phyloP scores from a whole-genome alignment of 2,329 filamentous ascomycete genomes.

The Nigrospora sphaerica region DNA sequence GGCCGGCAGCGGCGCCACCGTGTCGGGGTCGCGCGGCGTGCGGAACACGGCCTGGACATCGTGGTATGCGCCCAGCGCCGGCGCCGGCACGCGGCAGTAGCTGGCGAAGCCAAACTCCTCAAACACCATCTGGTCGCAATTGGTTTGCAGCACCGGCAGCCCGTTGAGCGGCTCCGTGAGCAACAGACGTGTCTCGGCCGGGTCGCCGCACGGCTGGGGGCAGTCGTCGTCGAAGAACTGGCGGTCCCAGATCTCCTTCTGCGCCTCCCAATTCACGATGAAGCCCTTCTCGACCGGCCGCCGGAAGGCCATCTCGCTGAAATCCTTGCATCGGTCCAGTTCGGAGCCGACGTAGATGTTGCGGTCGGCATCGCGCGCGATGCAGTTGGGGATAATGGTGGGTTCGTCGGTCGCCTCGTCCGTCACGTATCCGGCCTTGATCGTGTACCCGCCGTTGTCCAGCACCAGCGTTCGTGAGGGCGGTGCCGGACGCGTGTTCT shows the following conservation, averaged over 20 bases:
- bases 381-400: slow-evolving; percentile 75
- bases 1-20: slow-evolving; percentile 45
- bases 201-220: slow-evolving; percentile 66
- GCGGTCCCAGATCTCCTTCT: slow-evolving; percentile 93
- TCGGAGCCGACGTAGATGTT: slow-evolving; percentile 76
- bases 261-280: slow-evolving; percentile 91
- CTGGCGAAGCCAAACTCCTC: slow-evolving; percentile 92
- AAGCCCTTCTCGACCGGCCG: slow-evolving; percentile 91
- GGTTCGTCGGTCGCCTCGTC: slow-evolving; percentile 44
- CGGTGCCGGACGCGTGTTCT: slow-evolving; percentile 40
- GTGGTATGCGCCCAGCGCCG: slow-evolving; percentile 75
- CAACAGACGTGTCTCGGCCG: slow-evolving; percentile 73
- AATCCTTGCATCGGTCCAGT: slow-evolving; percentile 73
- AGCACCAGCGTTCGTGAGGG: slow-evolving; percentile 71
- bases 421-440: slow-evolving; percentile 79
- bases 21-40: slow-evolving; percentile 42
- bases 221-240: slow-evolving; percentile 70
- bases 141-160: slow-evolving; percentile 71
- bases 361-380: slow-evolving; percentile 74
- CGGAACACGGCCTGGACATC: slow-evolving; percentile 65
- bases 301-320: slow-evolving; percentile 80
- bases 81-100: slow-evolving; percentile 69
- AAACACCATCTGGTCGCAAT: slow-evolving; percentile 94
- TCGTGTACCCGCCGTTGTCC: slow-evolving; percentile 85
- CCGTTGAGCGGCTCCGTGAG: slow-evolving; percentile 83